Conservation (phyloP, 106 monocot genomes). For the Acorus gramineus region DNA sequence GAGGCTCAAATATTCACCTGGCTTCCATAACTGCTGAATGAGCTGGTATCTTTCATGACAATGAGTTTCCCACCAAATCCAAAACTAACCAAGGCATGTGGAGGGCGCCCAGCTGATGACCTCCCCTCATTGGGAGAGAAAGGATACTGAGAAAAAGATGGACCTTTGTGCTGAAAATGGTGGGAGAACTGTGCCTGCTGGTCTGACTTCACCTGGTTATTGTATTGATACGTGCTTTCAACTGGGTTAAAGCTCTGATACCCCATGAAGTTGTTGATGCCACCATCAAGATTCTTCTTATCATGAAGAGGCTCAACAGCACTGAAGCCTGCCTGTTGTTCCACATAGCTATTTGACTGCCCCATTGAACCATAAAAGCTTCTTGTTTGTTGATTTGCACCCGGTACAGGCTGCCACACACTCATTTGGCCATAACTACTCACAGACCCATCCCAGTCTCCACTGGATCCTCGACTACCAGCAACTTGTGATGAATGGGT, state of each 20-base stretch:
- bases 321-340: slow-evolving; percentile 21
- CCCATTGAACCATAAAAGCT: slow-evolving; percentile 26
- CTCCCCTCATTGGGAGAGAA: slow-evolving; percentile 49
- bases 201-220: slow-evolving; percentile 25
- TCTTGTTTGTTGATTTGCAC: slow-evolving; percentile 21
- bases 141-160: slow-evolving; percentile 23
- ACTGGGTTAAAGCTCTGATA: slow-evolving; percentile 25
- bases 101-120: slow-evolving; percentile 79
- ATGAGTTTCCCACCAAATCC: slow-evolving; percentile 96
- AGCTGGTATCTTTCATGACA: slow-evolving; percentile 49
- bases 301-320: slow-evolving; percentile 13
- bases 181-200: slow-evolving; percentile 24
- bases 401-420: slow-evolving; percentile 30
- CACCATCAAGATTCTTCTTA: slow-evolving; percentile 10
- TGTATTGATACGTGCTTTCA: slow-evolving; percentile 30
- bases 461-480: slow-evolving; percentile 7
- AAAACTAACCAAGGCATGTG: slow-evolving; percentile 84
- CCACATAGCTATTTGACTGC: slow-evolving; percentile 3
- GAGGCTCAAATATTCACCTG: slow-evolving; percentile 30
- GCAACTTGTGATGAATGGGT: background rate
- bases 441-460: slow-evolving; percentile 17
- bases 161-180: slow-evolving; percentile 30
- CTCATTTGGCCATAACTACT: slow-evolving; percentile 18
- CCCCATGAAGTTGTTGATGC: slow-evolving; percentile 9
- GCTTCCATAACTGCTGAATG: slow-evolving; percentile 29